phyloP scores from a whole-genome alignment of 331 rosid species.

The Malus hybrid region DNA sequence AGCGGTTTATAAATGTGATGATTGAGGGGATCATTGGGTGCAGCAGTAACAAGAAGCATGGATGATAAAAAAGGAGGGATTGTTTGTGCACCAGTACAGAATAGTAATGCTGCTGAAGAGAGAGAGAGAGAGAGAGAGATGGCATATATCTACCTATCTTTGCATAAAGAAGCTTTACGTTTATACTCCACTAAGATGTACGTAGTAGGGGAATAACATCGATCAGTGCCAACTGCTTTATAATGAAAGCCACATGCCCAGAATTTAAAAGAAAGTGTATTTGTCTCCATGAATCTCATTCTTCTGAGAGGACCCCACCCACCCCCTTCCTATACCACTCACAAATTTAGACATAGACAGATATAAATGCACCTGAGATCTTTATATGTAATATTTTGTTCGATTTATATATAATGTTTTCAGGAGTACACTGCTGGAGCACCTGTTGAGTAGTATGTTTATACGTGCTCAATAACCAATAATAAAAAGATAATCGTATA shows the following conservation, averaged over 20 bases:
- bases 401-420: too few species aligned
- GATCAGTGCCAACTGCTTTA: slow-evolving; percentile 31
- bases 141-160: slow-evolving; percentile 27
- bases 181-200: slow-evolving; percentile 50
- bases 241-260: slow-evolving; percentile 13
- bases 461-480: too few species aligned
- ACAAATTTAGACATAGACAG: background rate
- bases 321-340: background rate
- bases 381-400: background rate
- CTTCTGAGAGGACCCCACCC: background rate
- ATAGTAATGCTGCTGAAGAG: background rate
- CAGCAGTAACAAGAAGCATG: slow-evolving; percentile 25
- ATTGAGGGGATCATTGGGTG: slow-evolving; percentile 39
- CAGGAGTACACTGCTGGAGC: too few species aligned
- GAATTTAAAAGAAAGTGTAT: background rate
- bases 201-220: slow-evolving; percentile 31
- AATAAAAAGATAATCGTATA: too few species aligned
- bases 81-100: slow-evolving; percentile 17
- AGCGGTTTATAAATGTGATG: slow-evolving; percentile 58
- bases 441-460: too few species aligned
- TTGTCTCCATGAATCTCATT: slow-evolving; percentile 8
- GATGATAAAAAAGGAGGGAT: slow-evolving; percentile 31
- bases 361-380: background rate
- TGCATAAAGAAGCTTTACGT: slow-evolving; percentile 71
- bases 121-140: background rate